These are phyloP conservation scores for Periconia sp. DNA, from an alignment of 2,329 filamentous ascomycete genomes.

Conservation along the genomic window DNA sequence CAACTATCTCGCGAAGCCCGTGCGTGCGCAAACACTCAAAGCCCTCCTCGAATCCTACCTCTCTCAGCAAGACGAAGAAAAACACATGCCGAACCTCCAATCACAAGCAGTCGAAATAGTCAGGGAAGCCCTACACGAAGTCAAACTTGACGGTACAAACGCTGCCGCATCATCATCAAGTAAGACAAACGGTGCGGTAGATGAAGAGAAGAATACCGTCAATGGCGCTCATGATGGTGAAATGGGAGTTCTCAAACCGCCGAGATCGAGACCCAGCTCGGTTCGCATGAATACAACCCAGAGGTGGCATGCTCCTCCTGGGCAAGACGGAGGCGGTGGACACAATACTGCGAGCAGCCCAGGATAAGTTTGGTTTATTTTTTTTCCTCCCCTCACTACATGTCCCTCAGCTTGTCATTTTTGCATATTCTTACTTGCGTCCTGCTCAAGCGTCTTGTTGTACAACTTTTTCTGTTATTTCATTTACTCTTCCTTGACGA, in stretches of 20 bases:
- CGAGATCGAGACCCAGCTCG: constrained; percentile 8
- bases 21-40: constrained; percentile 84
- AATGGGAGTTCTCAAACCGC: not conserved
- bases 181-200: not conserved
- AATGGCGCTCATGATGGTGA: not conserved
- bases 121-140: constrained; percentile 24
- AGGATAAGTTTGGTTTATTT: too few species aligned
- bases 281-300: constrained; percentile 13
- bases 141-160: not conserved
- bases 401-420: too few species aligned
- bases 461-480: too few species aligned
- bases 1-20: constrained; percentile 93
- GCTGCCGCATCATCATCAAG: not conserved
- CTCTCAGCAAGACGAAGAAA: constrained; percentile 48
- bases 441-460: too few species aligned
- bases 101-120: constrained; percentile 50
- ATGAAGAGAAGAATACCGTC: not conserved
- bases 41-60: constrained; percentile 76
- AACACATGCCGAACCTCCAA: constrained; percentile 46
- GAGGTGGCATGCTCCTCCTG: not conserved
- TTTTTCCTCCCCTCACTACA: too few species aligned
- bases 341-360: too few species aligned
- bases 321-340: not conserved
- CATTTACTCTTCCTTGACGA: too few species aligned
- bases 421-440: too few species aligned